Conservation (phyloP, 352 stramenopile species). For the Phytophthora multivora region DNA sequence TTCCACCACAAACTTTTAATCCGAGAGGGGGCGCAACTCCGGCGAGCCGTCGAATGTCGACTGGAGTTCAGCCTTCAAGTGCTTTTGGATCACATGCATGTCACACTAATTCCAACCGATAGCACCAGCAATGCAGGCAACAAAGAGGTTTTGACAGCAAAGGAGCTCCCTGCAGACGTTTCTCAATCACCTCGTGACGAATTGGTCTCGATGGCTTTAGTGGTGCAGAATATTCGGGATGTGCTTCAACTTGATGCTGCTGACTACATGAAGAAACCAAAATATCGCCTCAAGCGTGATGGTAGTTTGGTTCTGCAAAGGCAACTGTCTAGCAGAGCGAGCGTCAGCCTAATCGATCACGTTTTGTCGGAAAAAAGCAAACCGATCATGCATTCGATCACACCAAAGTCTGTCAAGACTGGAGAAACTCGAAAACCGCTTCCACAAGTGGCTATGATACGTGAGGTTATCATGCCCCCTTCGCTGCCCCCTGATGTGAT, state of each 20-base stretch:
- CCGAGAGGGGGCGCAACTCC: constrained; percentile 56
- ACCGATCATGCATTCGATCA: background rate
- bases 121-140: background rate
- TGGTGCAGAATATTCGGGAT: constrained; percentile 38
- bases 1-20: constrained; percentile 56
- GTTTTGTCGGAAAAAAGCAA: background rate
- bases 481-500: constrained; percentile 41
- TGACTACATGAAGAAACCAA: constrained; percentile 24
- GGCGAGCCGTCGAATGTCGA: constrained; percentile 57
- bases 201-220: constrained; percentile 15
- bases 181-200: constrained; percentile 24
- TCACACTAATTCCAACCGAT: constrained; percentile 37
- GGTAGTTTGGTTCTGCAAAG: constrained; percentile 18
- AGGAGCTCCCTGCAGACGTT: background rate
- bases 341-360: constrained; percentile 3
- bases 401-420: background rate
- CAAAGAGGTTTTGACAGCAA: background rate
- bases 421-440: constrained; percentile 18
- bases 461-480: constrained; percentile 57
- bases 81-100: constrained; percentile 61
- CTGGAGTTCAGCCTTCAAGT: constrained; percentile 71
- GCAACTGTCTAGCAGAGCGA: constrained; percentile 17
- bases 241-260: constrained; percentile 28
- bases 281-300: constrained; percentile 25
- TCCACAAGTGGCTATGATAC: constrained; percentile 61